These are phyloP conservation scores for Debaryomyces sp. DNA, from an alignment of 1,139 yeast species.

Conservation along the genomic window DNA sequence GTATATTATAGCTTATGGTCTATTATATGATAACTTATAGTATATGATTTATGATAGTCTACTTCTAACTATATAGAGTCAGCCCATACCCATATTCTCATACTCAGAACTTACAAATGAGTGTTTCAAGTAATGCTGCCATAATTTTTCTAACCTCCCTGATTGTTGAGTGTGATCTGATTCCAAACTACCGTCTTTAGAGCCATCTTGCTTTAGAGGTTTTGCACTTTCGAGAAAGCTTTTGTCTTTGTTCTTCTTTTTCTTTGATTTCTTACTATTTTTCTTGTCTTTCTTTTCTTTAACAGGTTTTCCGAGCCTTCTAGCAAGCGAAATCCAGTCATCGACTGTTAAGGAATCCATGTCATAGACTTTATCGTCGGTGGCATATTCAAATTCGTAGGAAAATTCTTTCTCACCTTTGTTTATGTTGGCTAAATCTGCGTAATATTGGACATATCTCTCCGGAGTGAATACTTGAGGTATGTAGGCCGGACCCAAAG, in stretches of 20 bases:
- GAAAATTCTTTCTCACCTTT: constrained; percentile 50
- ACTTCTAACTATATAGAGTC: constrained; percentile 1
- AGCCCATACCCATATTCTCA: constrained; percentile 48
- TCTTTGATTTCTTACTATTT: constrained; percentile 12
- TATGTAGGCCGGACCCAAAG: constrained; percentile 75
- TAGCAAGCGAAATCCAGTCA: constrained; percentile 62
- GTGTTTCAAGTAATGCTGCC: constrained; percentile 49
- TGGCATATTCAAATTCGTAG: constrained; percentile 68
- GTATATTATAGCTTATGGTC: too few relatives aligned
- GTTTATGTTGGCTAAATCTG: constrained; percentile 59
- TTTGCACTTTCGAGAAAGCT: constrained; percentile 14
- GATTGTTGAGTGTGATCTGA: constrained; percentile 10
- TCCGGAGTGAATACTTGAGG: constrained; percentile 75
- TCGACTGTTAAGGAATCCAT: constrained; percentile 59
- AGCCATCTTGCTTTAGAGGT: background rate
- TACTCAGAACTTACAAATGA: constrained; percentile 70
- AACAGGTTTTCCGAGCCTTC: constrained; percentile 49
- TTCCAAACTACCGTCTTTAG: background rate
- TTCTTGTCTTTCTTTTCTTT: constrained; percentile 17
- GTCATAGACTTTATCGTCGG: constrained; percentile 60
- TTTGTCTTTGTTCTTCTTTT: constrained; percentile 16
- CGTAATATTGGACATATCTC: constrained; percentile 70
- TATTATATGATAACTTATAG: too few relatives aligned
- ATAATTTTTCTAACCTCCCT: constrained; percentile 30
- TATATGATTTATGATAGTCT: background rate